Percentiles rank a stretch among this genome's conserved stretches.
Conservation (phyloP, 163 green algal species). For the Prototheca wickerhamii region DNA sequence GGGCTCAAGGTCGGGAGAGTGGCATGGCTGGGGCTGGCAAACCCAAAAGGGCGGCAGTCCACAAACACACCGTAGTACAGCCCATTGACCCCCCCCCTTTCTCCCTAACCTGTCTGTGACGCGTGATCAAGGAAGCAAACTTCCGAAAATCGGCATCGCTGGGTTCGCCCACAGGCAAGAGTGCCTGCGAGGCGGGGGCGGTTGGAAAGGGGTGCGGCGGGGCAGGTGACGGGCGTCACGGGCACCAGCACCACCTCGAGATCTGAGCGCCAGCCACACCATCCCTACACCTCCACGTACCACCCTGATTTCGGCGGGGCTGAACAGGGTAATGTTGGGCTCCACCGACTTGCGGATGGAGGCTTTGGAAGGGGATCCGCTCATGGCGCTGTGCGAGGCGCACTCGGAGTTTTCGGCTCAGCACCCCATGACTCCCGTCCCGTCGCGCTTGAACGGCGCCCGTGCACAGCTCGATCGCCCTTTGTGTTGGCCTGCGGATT, state of each 20-base stretch:
- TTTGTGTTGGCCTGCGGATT: too few relatives aligned
- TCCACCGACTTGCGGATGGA: conserved; percentile 33
- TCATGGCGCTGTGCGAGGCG: too few relatives aligned
- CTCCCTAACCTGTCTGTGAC: conserved; percentile 38
- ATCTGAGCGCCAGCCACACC: not conserved
- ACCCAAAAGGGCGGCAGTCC: too few relatives aligned
- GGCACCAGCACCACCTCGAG: too few relatives aligned
- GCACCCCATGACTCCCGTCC: too few relatives aligned
- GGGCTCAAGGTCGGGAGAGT: too few relatives aligned
- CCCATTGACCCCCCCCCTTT: not conserved
- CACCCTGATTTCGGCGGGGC: conserved; percentile 49
- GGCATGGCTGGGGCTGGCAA: too few relatives aligned
- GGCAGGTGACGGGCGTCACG: not conserved
- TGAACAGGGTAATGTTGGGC: conserved; percentile 48
- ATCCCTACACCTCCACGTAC: conserved; percentile 21
- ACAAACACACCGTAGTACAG: too few relatives aligned
- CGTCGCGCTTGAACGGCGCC: too few relatives aligned
- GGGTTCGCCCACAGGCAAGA: conserved; percentile 59
- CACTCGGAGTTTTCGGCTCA: too few relatives aligned
- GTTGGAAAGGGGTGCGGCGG: not conserved
- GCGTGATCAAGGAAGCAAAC: conserved; percentile 47
- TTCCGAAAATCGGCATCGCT: conserved; percentile 42
- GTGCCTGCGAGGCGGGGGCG: conserved; percentile 33
- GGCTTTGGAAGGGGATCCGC: too few relatives aligned
- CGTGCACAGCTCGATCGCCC: too few relatives aligned